These are phyloP conservation scores for Chlorella sp. DNA, from an alignment of 139 green algal genomes.

Conservation along the genomic window DNA sequence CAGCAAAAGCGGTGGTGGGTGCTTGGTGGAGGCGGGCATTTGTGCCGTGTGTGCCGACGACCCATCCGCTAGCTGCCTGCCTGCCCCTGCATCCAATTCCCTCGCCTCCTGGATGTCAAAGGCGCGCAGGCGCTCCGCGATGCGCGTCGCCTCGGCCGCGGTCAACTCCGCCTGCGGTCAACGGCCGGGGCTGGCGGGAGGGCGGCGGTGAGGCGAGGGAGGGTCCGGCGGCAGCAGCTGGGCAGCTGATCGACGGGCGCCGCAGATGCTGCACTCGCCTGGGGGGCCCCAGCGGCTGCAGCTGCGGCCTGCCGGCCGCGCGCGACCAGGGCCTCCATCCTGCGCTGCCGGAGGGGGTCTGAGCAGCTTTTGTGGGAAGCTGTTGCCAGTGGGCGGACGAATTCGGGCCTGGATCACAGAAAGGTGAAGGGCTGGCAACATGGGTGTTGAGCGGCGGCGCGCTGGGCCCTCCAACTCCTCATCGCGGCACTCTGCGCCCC, in stretches of 20 bases:
- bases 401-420: too few species aligned
- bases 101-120: constrained; percentile 66
- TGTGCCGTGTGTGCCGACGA: too few species aligned
- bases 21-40: too few species aligned
- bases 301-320: background rate
- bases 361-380: too few species aligned
- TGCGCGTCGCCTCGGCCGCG: constrained; percentile 66
- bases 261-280: background rate
- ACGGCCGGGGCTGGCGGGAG: background rate
- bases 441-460: too few species aligned
- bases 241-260: background rate
- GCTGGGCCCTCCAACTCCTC: too few species aligned
- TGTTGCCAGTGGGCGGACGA: too few species aligned
- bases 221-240: too few species aligned
- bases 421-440: too few species aligned
- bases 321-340: constrained; percentile 1
- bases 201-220: background rate
- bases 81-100: background rate
- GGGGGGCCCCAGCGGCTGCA: background rate
- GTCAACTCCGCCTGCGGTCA: constrained; percentile 55
- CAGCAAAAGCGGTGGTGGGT: background rate
- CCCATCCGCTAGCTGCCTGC: too few species aligned
- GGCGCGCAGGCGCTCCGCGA: constrained; percentile 56
- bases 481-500: too few species aligned
- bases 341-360: background rate